Evolutionary conservation across 1,284 basidiomycete species (phyloP).

Genomic region (Heterobasidion annosum): DNA sequence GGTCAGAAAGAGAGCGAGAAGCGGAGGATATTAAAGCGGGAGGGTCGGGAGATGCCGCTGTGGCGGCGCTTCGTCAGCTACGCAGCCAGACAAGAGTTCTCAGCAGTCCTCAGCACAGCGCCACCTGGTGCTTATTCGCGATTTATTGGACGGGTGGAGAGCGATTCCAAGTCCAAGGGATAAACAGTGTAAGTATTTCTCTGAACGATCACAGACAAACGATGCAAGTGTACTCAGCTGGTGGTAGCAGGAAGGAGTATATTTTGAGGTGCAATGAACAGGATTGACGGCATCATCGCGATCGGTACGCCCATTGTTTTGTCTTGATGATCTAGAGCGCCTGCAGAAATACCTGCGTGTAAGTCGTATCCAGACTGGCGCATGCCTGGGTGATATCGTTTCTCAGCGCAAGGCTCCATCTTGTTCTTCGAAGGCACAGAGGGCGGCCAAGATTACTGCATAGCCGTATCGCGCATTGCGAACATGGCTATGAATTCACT

Average conservation of each 20-base stretch:
- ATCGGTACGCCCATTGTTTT: slow-evolving; percentile 30
- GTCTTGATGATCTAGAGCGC: background rate
- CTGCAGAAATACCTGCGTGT: slow-evolving; percentile 30
- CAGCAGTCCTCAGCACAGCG: slow-evolving; percentile 31
- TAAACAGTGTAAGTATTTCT: slow-evolving; percentile 18
- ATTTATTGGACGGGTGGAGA: slow-evolving; percentile 31
- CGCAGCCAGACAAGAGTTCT: no score
- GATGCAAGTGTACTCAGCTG: slow-evolving; percentile 47
- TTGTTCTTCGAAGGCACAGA: slow-evolving; percentile 63
- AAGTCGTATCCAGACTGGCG: slow-evolving; percentile 55
- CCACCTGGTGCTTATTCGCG: slow-evolving; percentile 35
- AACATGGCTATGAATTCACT: slow-evolving; percentile 47
- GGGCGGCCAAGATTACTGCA: slow-evolving; percentile 51
- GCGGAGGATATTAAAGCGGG: no score
- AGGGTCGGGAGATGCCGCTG: no score
- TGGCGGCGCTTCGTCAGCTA: no score
- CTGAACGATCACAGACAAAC: slow-evolving; percentile 25
- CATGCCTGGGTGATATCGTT: slow-evolving; percentile 61
- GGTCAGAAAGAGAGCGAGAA: no score
- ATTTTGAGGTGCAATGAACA: slow-evolving; percentile 51
- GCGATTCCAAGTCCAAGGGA: slow-evolving; percentile 23
- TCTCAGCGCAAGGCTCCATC: slow-evolving; percentile 51
- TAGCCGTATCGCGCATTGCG: slow-evolving; percentile 21
- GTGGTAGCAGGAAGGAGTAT: slow-evolving; percentile 34
- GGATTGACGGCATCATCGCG: slow-evolving; percentile 51